Conservation (phyloP, 768 basidiomycete species). For the Phlegmacium glaucopus region DNA sequence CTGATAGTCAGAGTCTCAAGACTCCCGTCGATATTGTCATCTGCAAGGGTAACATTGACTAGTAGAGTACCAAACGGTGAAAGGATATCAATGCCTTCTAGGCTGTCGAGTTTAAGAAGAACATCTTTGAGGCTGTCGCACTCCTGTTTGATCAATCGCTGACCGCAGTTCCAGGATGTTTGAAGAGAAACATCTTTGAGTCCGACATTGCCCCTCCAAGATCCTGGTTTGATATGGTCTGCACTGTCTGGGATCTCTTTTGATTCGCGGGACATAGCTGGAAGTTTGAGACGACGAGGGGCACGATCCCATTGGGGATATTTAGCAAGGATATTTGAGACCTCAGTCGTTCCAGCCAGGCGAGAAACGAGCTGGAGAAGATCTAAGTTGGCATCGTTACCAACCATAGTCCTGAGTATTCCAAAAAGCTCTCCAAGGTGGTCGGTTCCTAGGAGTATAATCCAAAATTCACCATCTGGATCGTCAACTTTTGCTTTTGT, state of each 20-base stretch:
- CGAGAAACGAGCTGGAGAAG: conserved; percentile 24
- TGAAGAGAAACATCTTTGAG: conserved; percentile 22
- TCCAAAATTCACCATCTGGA: conserved; percentile 27
- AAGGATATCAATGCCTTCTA: conserved; percentile 8
- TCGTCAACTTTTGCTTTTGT: conserved; percentile 29
- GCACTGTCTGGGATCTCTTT: conserved; percentile 15
- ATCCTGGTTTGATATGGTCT: conserved; percentile 35
- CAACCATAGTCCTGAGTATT: conserved; percentile 30
- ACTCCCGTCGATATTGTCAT: conserved; percentile 20
- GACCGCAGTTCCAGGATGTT: conserved; percentile 30
- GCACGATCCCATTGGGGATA: conserved; percentile 36
- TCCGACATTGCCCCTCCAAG: conserved; percentile 29
- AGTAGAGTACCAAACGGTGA: conserved; percentile 11
- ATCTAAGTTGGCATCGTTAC: conserved; percentile 27
- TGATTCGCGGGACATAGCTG: conserved; percentile 20
- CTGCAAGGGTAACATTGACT: conserved; percentile 7
- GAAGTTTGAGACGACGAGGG: conserved; percentile 31
- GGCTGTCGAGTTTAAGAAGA: conserved; percentile 3
- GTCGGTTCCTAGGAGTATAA: conserved; percentile 37
- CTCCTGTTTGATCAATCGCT: conserved; percentile 12
- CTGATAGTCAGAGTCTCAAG: conserved; percentile 6
- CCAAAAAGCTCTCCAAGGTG: conserved; percentile 32
- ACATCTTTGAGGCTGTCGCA: not conserved
- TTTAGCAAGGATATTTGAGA: conserved; percentile 31
- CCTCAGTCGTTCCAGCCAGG: conserved; percentile 27